phyloP scores from a whole-genome alignment of 2,329 filamentous ascomycete genomes.

The Venturia oleaginea region DNA sequence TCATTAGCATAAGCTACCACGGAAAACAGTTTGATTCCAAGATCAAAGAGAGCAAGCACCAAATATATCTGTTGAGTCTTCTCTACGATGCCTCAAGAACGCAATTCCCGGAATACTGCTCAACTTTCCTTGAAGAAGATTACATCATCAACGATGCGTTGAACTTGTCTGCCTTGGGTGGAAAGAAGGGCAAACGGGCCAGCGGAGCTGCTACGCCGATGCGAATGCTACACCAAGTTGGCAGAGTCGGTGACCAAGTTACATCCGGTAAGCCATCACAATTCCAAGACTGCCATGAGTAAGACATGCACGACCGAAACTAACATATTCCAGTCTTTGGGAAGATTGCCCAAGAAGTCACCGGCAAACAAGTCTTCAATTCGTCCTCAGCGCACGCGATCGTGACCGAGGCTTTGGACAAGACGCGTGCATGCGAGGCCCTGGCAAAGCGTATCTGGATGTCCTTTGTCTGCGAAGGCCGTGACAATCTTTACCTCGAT shows the following conservation, averaged over 20 bases:
- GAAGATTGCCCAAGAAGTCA: conserved; percentile 88
- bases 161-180: conserved; percentile 53
- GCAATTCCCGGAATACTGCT: conserved; percentile 85
- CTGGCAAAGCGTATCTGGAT: conserved; percentile 93
- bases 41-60: conserved; percentile 85
- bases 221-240: conserved; percentile 60
- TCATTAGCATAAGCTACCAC: conserved; percentile 80
- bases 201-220: conserved; percentile 65
- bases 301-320: not conserved
- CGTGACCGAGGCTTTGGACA: conserved; percentile 81
- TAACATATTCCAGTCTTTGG: conserved; percentile 54
- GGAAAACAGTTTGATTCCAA: conserved; percentile 70
- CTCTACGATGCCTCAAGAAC: conserved; percentile 85
- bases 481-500: conserved; percentile 66
- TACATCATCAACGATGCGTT: conserved; percentile 73
- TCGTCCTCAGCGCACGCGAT: conserved; percentile 83
- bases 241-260: conserved; percentile 82
- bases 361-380: conserved; percentile 92
- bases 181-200: conserved; percentile 39
- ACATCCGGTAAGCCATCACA: conserved; percentile 45
- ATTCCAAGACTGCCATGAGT: not conserved
- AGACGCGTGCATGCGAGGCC: conserved; percentile 76
- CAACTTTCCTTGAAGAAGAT: conserved; percentile 79
- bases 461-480: conserved; percentile 90
- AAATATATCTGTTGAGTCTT: conserved; percentile 69